phyloP scores from a whole-genome alignment of 352 stramenopile genomes.

The Phytophthora podocarpi region DNA sequence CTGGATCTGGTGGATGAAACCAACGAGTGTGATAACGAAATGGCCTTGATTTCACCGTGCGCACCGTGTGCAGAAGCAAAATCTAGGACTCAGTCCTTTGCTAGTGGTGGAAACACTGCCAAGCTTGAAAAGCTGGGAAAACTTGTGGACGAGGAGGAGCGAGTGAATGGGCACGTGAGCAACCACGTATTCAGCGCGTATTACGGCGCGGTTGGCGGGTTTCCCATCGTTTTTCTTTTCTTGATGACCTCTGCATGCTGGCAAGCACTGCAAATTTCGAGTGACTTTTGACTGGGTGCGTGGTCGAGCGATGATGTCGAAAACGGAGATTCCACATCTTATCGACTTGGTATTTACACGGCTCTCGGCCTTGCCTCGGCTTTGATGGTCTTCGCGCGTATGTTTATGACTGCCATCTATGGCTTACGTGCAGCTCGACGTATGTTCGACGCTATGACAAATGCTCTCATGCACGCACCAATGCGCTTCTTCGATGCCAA shows the following conservation, averaged over 20 bases:
- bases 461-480: conserved; percentile 85
- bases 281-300: conserved; percentile 89
- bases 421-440: conserved; percentile 50
- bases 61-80: conserved; percentile 21
- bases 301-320: conserved; percentile 78
- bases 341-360: conserved; percentile 51
- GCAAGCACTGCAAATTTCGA: conserved; percentile 79
- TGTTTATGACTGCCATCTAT: conserved; percentile 45
- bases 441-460: conserved; percentile 90
- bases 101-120: neutral
- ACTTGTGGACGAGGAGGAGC: conserved; percentile 39
- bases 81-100: neutral
- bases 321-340: conserved; percentile 15
- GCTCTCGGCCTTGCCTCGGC: conserved; percentile 42
- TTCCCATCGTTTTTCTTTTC: conserved; percentile 38
- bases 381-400: conserved; percentile 50
- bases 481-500: conserved; percentile 95
- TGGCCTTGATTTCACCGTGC: conserved; percentile 34
- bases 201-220: conserved; percentile 47
- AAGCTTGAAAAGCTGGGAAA: conserved; percentile 25
- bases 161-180: conserved; percentile 33
- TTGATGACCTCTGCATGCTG: conserved; percentile 67
- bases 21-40: conserved; percentile 29
- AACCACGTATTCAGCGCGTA: conserved; percentile 47
- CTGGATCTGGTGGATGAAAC: conserved; percentile 14